Evolutionary conservation across 108 stramenopile genomes (phyloP), one percentile per base, ranked within the genome.

Genomic region (Skeletonema menzelii): DNA sequence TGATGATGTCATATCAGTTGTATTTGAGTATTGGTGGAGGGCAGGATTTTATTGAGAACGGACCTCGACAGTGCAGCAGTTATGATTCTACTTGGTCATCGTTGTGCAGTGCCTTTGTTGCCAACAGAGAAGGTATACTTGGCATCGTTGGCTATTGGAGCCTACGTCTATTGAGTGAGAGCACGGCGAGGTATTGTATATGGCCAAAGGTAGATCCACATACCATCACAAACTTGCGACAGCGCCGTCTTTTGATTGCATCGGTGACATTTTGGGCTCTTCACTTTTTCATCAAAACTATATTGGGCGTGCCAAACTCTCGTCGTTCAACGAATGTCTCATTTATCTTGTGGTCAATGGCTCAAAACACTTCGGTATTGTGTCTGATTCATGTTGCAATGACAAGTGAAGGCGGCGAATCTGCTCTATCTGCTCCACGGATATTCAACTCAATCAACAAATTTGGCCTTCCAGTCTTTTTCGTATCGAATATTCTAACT

Each of bases 61-160:
- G 84, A 13, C 76, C 83, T 4, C 70, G 96, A 58, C 42, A 31
- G 24, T 83, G 84, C 69, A 60, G 38, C n/a, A 31, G 17, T 15
- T 58, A 60, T 20, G 20, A 31, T 56, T 58, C 14, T 65, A 37
- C 26, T 66, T 69, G 59, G 32, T 37, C 5, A 42, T 67, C 27
- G 13, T 37, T 82, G 22, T 92, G 91, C 63, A 28, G 82, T 59
- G 56, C 89, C 8, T 84, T 90, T 67, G 80, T 79, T 47, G 90
- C 90, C 61, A 97, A 97, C 74, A 88, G 94, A 62, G 96, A 97
- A 74, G 96, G 96, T 5, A 85, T 97, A 17, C 67, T 94, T 22
- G 93, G 96, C 27, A 69, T 86, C 42, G 27, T 92, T 22, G 96
- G 94, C 19, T 95, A 95, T 69, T 30, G 84, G 49, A 64, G 77